These are phyloP conservation scores for Colletotrichum plurivorum DNA, from an alignment of 2,329 filamentous ascomycete species.

Conservation along the genomic window DNA sequence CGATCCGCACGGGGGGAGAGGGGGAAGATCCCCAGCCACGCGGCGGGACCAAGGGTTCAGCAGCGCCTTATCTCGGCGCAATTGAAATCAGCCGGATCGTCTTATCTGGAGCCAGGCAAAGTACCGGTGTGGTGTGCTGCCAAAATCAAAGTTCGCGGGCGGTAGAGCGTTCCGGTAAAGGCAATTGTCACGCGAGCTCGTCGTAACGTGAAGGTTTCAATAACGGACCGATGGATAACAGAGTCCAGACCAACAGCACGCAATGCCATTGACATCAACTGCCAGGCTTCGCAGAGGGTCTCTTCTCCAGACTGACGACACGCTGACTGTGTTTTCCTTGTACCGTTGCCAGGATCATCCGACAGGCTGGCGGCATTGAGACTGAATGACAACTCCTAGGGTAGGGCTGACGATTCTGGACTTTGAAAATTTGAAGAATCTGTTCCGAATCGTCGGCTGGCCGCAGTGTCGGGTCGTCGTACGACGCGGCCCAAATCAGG, in stretches of 20 bases:
- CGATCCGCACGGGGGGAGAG: not conserved
- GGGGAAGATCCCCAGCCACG: constrained; percentile 26
- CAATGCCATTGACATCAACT: constrained; percentile 9
- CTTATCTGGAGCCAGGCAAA: constrained; percentile 18
- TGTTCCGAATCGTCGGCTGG: not conserved
- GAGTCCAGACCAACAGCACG: constrained; percentile 1
- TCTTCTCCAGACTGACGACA: constrained; percentile 15
- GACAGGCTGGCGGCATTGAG: not conserved
- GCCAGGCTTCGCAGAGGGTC: not conserved
- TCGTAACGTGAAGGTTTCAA: not conserved
- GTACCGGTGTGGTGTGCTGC: constrained; percentile 14
- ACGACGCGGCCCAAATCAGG: not conserved
- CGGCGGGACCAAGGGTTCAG: constrained; percentile 23
- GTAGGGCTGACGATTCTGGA: not conserved
- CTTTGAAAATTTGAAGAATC: too few relatives aligned
- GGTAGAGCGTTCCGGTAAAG: constrained; percentile 1
- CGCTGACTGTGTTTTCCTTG: not conserved
- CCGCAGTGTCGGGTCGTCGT: not conserved
- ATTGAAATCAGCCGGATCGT: constrained; percentile 19
- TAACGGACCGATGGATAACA: not conserved
- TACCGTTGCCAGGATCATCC: not conserved
- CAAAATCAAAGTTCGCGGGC: constrained; percentile 9
- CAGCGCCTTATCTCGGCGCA: constrained; percentile 24
- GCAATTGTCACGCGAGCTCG: constrained; percentile 6
- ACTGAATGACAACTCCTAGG: not conserved